phyloP scores from a whole-genome alignment of 805 yeast species.

The Saccharomycopsis malanga region DNA sequence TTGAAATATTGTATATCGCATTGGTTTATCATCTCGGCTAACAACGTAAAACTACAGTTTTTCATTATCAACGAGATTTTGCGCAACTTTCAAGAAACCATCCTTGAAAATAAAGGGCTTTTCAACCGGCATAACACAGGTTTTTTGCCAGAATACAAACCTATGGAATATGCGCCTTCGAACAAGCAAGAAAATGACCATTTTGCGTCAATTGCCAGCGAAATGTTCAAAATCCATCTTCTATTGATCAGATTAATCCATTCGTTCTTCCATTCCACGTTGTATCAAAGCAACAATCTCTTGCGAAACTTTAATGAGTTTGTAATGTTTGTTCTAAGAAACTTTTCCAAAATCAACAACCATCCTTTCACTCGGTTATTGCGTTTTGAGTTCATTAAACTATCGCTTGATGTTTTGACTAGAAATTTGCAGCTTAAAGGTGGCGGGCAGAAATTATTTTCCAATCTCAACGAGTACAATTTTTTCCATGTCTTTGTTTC shows the following conservation, averaged over 20 bases:
- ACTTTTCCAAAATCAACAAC: conserved; percentile 51
- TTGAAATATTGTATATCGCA: conserved; percentile 54
- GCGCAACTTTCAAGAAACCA: conserved; percentile 59
- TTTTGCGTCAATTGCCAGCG: conserved; percentile 41
- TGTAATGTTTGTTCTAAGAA: conserved; percentile 46
- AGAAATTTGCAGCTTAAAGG: conserved; percentile 38
- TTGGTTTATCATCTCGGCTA: conserved; percentile 76
- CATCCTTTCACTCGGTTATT: conserved; percentile 77
- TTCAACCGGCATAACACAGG: conserved; percentile 35
- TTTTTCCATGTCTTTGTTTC: conserved; percentile 1
- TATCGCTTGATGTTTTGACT: conserved; percentile 57
- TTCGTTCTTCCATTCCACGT: conserved; percentile 74
- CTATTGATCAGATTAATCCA: conserved; percentile 59
- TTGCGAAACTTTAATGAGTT: conserved; percentile 62
- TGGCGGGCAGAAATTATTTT: neutral
- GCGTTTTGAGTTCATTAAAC: conserved; percentile 65
- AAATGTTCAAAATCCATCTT: conserved; percentile 58
- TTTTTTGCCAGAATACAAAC: conserved; percentile 43
- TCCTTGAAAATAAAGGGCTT: conserved; percentile 54
- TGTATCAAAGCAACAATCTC: conserved; percentile 63
- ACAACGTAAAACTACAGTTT: conserved; percentile 49
- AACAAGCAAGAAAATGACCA: conserved; percentile 52
- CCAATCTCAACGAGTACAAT: neutral
- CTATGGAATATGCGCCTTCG: conserved; percentile 89
- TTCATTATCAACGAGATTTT: conserved; percentile 64